Evolutionary conservation across 2,329 filamentous ascomycete genomes (phyloP), one percentile per base, ranked within the genome.

Genomic region (Trichoderma simmonsii): DNA sequence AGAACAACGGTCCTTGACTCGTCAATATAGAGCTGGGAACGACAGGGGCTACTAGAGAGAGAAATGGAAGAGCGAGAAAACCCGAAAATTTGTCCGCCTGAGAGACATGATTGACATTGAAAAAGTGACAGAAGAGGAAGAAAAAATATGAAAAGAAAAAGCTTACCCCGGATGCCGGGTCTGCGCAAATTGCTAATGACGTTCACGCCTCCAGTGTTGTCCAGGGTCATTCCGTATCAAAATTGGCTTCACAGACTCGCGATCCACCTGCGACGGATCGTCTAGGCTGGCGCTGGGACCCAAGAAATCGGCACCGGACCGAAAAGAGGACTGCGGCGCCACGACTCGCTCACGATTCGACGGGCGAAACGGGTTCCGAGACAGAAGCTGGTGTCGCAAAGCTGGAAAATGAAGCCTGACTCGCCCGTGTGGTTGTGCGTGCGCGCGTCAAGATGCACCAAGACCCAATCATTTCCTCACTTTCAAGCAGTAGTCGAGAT

Each of bases 111-210:
- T 26, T 28, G n/a, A 69, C 48, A 57, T 28, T 12, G 24, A 67
- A 11, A 51, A 21, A 36, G 28, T 15, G 48, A 54, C 8, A 57
- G 54, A 56, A 30, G 5, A 21, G 2, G 15, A 62, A 62, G 6
- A 36, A n/a, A 30, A 57, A 36, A 56, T 8, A 56, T 26, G 24
- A 24, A 66, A n/a, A 43, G 51, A 18, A 57, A 56, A 21, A 30
- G 28, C 36, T 21, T 69, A 61, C 56, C 66, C 66, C 66, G 48
- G 66, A 70, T 70, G 30, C 36, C 39, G 66, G 66, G 57, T 54
- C 66, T 34, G 57, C 30, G 66, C 66, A 70, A 70, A 70, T 70
- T 70, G 66, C 66, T 34, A 30, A 70, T 70, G 66, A 70, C 66
- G 66, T 70, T 39, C 34, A 69, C 12, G 57, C 56, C 36, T 61